Evolutionary conservation across 2,329 filamentous ascomycete genomes (phyloP).

Genomic region (Claviceps pusilla): DNA sequence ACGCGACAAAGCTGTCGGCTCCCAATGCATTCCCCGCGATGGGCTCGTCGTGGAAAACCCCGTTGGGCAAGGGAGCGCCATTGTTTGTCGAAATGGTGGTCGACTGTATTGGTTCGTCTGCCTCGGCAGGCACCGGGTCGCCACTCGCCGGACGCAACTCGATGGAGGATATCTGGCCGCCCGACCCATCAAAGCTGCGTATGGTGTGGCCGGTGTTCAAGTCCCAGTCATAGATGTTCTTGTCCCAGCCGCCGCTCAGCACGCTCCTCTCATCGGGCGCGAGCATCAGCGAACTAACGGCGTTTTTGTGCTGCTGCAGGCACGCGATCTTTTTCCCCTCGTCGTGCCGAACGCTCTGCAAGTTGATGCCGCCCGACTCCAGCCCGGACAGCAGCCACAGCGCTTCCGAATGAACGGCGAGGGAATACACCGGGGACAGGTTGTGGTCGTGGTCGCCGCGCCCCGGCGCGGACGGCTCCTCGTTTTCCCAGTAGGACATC

Average conservation of each 20-base stretch:
- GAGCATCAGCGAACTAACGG: conserved; percentile 74
- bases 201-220: conserved; percentile 68
- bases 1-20: conserved; percentile 11
- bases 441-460: conserved; percentile 41
- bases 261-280: conserved; percentile 75
- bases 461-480: conserved; percentile 46
- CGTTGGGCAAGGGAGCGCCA: conserved; percentile 41
- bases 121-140: conserved; percentile 59
- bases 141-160: conserved; percentile 69
- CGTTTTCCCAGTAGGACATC: conserved; percentile 97
- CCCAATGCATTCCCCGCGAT: conserved; percentile 3
- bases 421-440: conserved; percentile 83
- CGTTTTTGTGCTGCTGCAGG: conserved; percentile 72
- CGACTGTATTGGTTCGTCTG: conserved; percentile 41
- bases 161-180: conserved; percentile 74
- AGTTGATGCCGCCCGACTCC: conserved; percentile 80
- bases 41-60: conserved; percentile 17
- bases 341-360: conserved; percentile 86
- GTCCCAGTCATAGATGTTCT: conserved; percentile 88
- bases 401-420: conserved; percentile 79
- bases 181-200: conserved; percentile 61
- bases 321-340: conserved; percentile 81
- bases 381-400: conserved; percentile 84
- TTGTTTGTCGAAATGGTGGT: conserved; percentile 70
- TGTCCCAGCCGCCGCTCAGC: conserved; percentile 92